Evolutionary conservation across 2,329 filamentous ascomycete genomes (phyloP).

Genomic region (Elsinoe batatas): DNA sequence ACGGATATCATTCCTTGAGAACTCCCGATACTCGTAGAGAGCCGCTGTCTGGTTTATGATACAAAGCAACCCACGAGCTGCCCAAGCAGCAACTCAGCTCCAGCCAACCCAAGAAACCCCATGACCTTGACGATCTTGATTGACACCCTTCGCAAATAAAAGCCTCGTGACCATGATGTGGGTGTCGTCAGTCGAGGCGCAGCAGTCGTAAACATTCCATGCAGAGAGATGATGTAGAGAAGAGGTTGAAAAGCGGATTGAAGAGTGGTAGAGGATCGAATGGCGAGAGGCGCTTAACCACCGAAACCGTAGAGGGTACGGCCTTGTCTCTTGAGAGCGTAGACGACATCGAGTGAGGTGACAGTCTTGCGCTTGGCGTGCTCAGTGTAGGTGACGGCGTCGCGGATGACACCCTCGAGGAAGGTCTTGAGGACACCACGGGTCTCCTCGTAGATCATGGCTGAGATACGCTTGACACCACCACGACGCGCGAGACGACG

Average conservation of each 20-base stretch:
- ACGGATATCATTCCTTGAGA: constrained; percentile 13
- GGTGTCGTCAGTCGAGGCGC: constrained; percentile 12
- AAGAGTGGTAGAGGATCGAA: constrained; percentile 11
- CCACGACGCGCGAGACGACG: constrained; percentile 97
- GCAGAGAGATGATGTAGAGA: constrained; percentile 21
- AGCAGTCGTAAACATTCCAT: constrained; percentile 26
- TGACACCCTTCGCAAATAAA: constrained; percentile 10
- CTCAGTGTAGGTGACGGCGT: constrained; percentile 72
- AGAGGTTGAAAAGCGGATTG: constrained; percentile 14
- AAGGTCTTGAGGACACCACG: constrained; percentile 76
- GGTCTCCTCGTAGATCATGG: constrained; percentile 82
- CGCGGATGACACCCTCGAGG: constrained; percentile 71
- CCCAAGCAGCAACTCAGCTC: constrained; percentile 11
- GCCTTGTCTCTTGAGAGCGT: constrained; percentile 54
- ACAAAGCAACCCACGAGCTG: constrained; percentile 9
- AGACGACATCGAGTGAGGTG: constrained; percentile 53
- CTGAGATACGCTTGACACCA: constrained; percentile 99
- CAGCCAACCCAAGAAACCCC: constrained; percentile 12
- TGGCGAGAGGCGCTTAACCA: constrained; percentile 39
- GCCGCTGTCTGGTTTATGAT: constrained; percentile 14
- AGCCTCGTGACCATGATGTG: constrained; percentile 5
- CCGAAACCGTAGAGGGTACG: constrained; percentile 60
- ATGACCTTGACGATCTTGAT: constrained; percentile 24
- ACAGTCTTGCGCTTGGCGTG: constrained; percentile 72
- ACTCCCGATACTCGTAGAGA: constrained; percentile 13